A percentile compares a stretch with the other conserved stretches of the same genome.
These are phyloP conservation scores for Tylopilus sp. DNA, from an alignment of 768 basidiomycete species.

Conservation along the genomic window DNA sequence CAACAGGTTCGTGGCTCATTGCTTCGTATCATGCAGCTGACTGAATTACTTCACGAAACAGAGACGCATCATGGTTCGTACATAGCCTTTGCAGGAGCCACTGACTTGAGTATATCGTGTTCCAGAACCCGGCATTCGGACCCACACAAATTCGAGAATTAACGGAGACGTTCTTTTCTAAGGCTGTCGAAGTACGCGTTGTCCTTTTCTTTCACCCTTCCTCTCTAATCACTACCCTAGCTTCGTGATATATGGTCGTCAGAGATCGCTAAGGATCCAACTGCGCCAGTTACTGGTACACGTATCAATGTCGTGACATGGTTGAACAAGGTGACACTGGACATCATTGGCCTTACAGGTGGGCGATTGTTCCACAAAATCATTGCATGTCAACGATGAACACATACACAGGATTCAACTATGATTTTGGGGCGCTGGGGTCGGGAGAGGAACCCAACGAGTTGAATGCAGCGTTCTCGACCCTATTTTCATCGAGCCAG, in stretches of 20 bases:
- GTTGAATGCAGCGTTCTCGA: constrained; percentile 32
- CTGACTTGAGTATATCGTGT: not conserved
- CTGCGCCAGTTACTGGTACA: constrained; percentile 8
- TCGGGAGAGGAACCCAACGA: constrained; percentile 25
- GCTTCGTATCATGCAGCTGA: not conserved
- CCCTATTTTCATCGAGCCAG: constrained; percentile 23
- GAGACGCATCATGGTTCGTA: constrained; percentile 31
- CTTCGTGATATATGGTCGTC: constrained; percentile 48
- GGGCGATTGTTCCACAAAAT: not conserved
- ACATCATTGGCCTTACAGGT: constrained; percentile 43
- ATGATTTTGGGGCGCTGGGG: constrained; percentile 33
- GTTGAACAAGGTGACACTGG: constrained; percentile 36
- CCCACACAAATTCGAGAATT: constrained; percentile 54
- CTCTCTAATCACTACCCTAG: constrained; percentile 7
- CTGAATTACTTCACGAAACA: not conserved
- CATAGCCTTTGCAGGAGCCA: not conserved
- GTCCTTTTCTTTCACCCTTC: not conserved
- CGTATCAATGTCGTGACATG: constrained; percentile 33
- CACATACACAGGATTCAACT: constrained; percentile 34
- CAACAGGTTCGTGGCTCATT: constrained; percentile 32
- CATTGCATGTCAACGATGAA: not conserved
- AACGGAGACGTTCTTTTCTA: constrained; percentile 54
- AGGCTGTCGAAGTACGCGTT: constrained; percentile 31
- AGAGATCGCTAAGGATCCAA: constrained; percentile 30
- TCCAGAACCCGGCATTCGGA: constrained; percentile 65